Evolutionary conservation across 805 yeast species (phyloP).

Genomic region (Saturnispora bothae): DNA sequence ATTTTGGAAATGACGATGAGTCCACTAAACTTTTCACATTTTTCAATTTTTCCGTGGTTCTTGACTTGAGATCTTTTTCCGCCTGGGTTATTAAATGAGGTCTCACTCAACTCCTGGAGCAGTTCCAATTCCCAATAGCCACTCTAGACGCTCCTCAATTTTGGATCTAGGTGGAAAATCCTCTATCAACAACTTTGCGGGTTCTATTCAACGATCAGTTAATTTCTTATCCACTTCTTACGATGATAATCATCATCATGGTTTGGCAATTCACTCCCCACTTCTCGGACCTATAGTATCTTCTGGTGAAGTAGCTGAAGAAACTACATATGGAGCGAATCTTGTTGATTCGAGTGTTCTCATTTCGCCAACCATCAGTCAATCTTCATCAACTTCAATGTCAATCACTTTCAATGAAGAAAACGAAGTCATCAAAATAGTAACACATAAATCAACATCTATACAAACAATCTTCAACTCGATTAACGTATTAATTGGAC

Average conservation of each 20-base stretch:
- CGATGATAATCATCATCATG: slow-evolving; percentile 9
- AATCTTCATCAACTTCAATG: background rate
- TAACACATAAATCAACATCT: slow-evolving; percentile 42
- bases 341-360: background rate
- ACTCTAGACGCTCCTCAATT: slow-evolving; percentile 16
- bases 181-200: slow-evolving; percentile 29
- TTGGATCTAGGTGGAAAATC: slow-evolving; percentile 29
- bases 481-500: slow-evolving; percentile 65
- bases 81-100: too few species aligned
- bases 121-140: too few species aligned
- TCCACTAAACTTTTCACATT: too few species aligned
- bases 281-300: background rate
- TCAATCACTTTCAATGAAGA: background rate
- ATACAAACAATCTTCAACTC: slow-evolving; percentile 73
- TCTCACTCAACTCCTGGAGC: too few species aligned
- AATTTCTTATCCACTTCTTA: slow-evolving; percentile 21
- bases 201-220: slow-evolving; percentile 25
- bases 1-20: too few species aligned
- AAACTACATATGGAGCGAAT: background rate
- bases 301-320: background rate
- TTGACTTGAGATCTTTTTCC: too few species aligned
- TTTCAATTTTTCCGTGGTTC: too few species aligned
- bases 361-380: background rate
- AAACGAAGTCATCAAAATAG: slow-evolving; percentile 9
- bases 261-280: background rate